A percentile compares a stretch with the other conserved stretches of the same genome.
Evolutionary conservation across 208 protist genomes (phyloP).

Genomic region (Acanthamoeba castellanii): DNA sequence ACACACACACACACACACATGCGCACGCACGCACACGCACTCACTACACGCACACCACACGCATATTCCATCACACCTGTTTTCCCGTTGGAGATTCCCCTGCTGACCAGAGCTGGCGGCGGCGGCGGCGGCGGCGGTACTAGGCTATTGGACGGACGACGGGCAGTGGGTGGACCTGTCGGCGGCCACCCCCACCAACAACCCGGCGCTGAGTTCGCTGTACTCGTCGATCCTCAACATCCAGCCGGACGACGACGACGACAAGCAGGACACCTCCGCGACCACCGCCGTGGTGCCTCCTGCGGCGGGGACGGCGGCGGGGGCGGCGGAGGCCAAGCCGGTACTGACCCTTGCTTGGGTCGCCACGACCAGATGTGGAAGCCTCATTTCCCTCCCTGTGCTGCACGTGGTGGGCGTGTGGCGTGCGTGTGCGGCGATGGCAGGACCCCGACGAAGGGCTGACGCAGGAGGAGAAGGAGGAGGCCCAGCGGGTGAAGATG

Average conservation of each 20-base stretch:
- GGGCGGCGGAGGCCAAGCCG: no score
- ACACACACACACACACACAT: no score
- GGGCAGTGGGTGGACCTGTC: constrained; percentile 27
- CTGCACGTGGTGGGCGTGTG: no score
- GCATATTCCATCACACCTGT: background rate
- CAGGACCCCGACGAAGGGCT: background rate
- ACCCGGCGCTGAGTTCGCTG: background rate
- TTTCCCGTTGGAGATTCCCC: background rate
- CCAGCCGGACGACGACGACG: background rate
- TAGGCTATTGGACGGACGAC: constrained; percentile 43
- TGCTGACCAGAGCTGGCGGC: background rate
- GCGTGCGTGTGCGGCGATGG: no score
- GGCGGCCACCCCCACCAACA: background rate
- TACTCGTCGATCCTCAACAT: constrained; percentile 3
- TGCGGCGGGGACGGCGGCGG: background rate
- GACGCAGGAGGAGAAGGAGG: constrained; percentile 11
- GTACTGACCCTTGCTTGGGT: no score
- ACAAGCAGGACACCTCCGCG: no score
- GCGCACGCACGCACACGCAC: no score
- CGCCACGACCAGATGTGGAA: no score
- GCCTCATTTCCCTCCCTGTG: no score
- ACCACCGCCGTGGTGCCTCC: background rate
- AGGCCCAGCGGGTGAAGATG: constrained; percentile 1
- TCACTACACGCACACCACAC: background rate
- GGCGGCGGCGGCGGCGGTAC: no score